phyloP scores from a whole-genome alignment of 2,329 filamentous ascomycete species.

The Domatiomyces globalis region DNA sequence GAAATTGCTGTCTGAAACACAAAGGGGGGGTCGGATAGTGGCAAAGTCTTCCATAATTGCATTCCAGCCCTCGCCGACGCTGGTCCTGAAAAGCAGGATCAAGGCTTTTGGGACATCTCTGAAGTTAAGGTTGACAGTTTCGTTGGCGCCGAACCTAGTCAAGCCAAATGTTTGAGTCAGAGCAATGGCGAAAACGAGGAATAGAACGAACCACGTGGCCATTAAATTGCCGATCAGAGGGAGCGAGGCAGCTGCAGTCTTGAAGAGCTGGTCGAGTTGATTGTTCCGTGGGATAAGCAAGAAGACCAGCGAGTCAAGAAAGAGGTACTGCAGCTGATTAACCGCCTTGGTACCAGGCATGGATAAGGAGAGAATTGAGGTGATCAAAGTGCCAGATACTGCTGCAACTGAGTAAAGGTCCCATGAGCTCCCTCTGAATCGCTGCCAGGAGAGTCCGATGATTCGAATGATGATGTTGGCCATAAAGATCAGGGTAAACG shows the following conservation, averaged over 20 bases:
- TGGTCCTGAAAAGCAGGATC: slow-evolving; percentile 84
- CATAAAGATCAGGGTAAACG: slow-evolving; percentile 69
- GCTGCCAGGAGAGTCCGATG: slow-evolving; percentile 75
- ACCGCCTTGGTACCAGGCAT: slow-evolving; percentile 45
- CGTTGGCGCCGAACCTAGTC: slow-evolving; percentile 65
- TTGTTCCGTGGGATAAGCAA: slow-evolving; percentile 93
- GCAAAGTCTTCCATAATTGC: slow-evolving; percentile 93
- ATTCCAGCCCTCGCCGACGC: slow-evolving; percentile 93
- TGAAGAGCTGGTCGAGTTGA: slow-evolving; percentile 93
- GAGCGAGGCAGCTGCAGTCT: slow-evolving; percentile 88
- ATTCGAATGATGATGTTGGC: slow-evolving; percentile 73
- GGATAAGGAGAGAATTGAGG: slow-evolving; percentile 61
- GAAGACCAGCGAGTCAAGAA: slow-evolving; percentile 76
- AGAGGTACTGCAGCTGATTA: slow-evolving; percentile 79
- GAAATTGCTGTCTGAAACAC: slow-evolving; percentile 57
- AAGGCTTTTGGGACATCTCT: slow-evolving; percentile 85
- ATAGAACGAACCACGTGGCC: slow-evolving; percentile 94
- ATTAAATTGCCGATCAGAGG: slow-evolving; percentile 80
- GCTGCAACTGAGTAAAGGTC: slow-evolving; percentile 76
- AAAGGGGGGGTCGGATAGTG: slow-evolving; percentile 61
- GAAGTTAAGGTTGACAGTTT: slow-evolving; percentile 74
- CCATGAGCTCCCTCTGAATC: slow-evolving; percentile 89
- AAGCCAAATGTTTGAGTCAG: slow-evolving; percentile 91
- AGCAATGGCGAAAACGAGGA: slow-evolving; percentile 90
- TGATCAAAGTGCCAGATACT: slow-evolving; percentile 66